Percentiles rank a stretch among this genome's conserved stretches.
phyloP scores from a whole-genome alignment of 495 filamentous ascomycete genomes.

The Astrothelium subdiscretum region DNA sequence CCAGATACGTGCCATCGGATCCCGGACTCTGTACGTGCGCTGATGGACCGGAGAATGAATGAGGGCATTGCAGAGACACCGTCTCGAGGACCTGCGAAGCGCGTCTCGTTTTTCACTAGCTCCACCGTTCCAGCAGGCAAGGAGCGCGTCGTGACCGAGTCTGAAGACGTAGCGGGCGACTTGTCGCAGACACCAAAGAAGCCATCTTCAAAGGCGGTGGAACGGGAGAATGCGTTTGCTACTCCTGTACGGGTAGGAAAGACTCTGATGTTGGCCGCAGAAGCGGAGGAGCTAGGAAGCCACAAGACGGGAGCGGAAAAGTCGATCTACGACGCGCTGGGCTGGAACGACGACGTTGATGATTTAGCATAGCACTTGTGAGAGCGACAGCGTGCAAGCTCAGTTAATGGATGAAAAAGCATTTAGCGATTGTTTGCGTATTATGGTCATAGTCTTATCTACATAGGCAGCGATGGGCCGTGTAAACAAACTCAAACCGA shows the following conservation, averaged over 20 bases:
- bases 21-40: not conserved
- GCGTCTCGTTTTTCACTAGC: constrained; percentile 20
- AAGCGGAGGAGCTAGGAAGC: constrained; percentile 9
- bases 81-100: constrained; percentile 35
- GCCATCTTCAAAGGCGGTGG: not conserved
- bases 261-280: constrained; percentile 5
- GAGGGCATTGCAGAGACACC: constrained; percentile 41
- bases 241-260: constrained; percentile 5
- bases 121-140: constrained; percentile 8
- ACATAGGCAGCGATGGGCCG: too few species aligned
- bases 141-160: constrained; percentile 10
- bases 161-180: not conserved
- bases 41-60: not conserved
- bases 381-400: not conserved
- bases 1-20: constrained; percentile 10
- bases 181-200: constrained; percentile 8
- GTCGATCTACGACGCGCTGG: constrained; percentile 58
- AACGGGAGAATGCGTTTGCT: constrained; percentile 3
- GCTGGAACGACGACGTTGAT: constrained; percentile 67
- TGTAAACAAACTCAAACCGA: too few species aligned
- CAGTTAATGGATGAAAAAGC: not conserved
- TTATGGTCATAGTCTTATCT: not conserved
- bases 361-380: constrained; percentile 12
- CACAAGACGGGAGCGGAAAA: constrained; percentile 22
- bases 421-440: not conserved